Evolutionary conservation across 371 early-diverging fungal genomes (phyloP).

Genomic region (Mucor racemosus): DNA sequence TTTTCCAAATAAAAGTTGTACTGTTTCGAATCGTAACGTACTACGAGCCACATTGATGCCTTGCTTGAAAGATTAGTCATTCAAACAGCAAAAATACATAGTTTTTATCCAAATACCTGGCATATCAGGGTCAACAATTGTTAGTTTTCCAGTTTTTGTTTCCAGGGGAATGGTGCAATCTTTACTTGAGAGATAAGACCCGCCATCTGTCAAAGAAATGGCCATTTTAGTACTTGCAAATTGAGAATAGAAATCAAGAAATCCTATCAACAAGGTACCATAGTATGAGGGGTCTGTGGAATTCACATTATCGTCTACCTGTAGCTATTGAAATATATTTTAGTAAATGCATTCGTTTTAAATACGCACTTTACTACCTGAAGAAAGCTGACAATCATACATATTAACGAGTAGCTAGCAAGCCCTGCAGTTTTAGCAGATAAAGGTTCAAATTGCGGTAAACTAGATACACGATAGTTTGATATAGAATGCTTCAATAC

Average conservation of each 20-base stretch:
- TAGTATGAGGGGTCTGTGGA: constrained; percentile 14
- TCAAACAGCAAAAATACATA: no score
- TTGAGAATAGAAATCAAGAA: constrained; percentile 21
- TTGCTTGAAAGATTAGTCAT: background rate
- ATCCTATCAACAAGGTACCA: constrained; percentile 20
- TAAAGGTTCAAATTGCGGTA: constrained; percentile 17
- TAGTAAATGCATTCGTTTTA: background rate
- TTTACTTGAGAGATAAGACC: background rate
- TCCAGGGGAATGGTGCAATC: background rate
- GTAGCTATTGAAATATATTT: constrained; percentile 5
- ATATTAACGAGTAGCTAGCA: constrained; percentile 31
- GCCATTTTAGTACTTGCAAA: constrained; percentile 15
- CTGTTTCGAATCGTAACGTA: constrained; percentile 9
- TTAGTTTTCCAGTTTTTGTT: constrained; percentile 13
- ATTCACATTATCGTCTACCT: background rate
- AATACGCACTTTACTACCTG: constrained; percentile 19
- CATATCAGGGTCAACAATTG: constrained; percentile 27
- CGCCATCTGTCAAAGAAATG: constrained; percentile 14
- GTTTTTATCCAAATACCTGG: constrained; percentile 7
- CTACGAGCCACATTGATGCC: constrained; percentile 28
- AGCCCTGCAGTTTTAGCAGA: constrained; percentile 26
- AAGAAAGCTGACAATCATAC: constrained; percentile 34
- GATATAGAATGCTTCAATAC: constrained; percentile 28
- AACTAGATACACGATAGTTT: background rate
- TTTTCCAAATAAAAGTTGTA: constrained; percentile 10